Evolutionary conservation across 169 alveolate species (phyloP).

Genomic region (Prorocentrum cordatum): DNA sequence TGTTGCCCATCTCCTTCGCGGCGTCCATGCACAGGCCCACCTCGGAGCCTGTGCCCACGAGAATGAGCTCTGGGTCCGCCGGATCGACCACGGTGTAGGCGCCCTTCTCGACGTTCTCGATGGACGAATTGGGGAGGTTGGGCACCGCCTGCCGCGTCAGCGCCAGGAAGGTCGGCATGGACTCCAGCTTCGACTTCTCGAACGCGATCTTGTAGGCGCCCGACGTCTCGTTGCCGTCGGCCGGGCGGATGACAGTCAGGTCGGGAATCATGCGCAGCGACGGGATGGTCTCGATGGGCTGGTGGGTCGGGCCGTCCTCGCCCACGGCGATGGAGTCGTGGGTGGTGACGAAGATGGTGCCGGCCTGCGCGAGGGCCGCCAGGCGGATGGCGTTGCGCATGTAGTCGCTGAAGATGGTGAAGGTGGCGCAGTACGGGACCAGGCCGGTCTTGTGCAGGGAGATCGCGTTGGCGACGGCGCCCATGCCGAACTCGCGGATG

Average conservation of each 20-base stretch:
- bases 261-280: constrained; percentile 65
- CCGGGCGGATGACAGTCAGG: constrained; percentile 76
- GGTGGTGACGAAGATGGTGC: constrained; percentile 75
- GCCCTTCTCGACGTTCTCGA: constrained; percentile 13
- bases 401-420: constrained; percentile 76
- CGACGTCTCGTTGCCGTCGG: constrained; percentile 77
- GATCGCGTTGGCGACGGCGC: constrained; percentile 76
- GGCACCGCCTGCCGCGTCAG: constrained; percentile 11
- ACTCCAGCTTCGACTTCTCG: constrained; percentile 1
- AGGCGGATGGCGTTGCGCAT: constrained; percentile 78
- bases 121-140: neutral
- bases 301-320: constrained; percentile 82
- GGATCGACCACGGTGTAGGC: neutral
- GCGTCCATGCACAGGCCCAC: constrained; percentile 1
- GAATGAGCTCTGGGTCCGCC: constrained; percentile 1
- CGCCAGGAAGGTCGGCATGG: constrained; percentile 17
- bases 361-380: constrained; percentile 74
- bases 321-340: constrained; percentile 80
- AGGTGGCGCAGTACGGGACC: constrained; percentile 76
- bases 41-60: constrained; percentile 22
- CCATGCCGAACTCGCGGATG: constrained; percentile 79
- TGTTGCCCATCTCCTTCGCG: neutral
- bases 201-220: constrained; percentile 72
- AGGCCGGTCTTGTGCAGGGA: constrained; percentile 73
- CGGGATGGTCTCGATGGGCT: constrained; percentile 78